Conservation (phyloP, 345 rosid species). For the Balakata baccata region DNA sequence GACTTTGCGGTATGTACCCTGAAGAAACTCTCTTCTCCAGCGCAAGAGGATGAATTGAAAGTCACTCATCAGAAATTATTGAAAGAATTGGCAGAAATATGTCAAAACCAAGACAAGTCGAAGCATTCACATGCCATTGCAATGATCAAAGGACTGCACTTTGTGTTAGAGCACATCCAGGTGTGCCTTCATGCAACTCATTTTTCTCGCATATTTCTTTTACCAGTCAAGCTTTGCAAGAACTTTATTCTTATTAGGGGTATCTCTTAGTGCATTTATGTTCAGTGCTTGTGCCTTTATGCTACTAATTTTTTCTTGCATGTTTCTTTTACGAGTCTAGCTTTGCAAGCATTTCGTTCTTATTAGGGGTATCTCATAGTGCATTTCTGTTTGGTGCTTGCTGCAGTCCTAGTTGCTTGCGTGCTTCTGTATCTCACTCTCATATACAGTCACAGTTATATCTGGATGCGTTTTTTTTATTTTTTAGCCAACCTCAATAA, state of each 20-base stretch:
- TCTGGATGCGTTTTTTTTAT: background rate
- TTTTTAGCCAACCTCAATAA: background rate
- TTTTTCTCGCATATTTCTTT: background rate
- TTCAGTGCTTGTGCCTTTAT: constrained; percentile 14
- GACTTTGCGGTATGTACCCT: constrained; percentile 70
- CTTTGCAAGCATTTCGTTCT: background rate
- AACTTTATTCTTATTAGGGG: background rate
- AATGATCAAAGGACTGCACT: constrained; percentile 75
- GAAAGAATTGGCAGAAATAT: constrained; percentile 55
- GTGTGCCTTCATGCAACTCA: constrained; percentile 28
- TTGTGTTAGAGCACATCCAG: constrained; percentile 82
- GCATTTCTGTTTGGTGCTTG: constrained; percentile 6
- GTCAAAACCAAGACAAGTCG: constrained; percentile 44
- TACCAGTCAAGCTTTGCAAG: background rate
- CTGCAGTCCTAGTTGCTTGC: background rate
- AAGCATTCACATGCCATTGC: constrained; percentile 50
- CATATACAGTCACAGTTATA: background rate
- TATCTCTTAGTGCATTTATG: background rate
- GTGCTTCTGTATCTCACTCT: no score
- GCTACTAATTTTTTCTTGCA: background rate
- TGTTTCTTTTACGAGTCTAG: background rate
- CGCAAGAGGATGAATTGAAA: constrained; percentile 62
- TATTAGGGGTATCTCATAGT: background rate
- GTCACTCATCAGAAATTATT: constrained; percentile 46
- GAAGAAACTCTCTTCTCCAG: constrained; percentile 76